A percentile compares a stretch with the other conserved stretches of the same genome.
Evolutionary conservation across 2,329 filamentous ascomycete genomes (phyloP).

Genomic region (Graphilbum sp.): DNA sequence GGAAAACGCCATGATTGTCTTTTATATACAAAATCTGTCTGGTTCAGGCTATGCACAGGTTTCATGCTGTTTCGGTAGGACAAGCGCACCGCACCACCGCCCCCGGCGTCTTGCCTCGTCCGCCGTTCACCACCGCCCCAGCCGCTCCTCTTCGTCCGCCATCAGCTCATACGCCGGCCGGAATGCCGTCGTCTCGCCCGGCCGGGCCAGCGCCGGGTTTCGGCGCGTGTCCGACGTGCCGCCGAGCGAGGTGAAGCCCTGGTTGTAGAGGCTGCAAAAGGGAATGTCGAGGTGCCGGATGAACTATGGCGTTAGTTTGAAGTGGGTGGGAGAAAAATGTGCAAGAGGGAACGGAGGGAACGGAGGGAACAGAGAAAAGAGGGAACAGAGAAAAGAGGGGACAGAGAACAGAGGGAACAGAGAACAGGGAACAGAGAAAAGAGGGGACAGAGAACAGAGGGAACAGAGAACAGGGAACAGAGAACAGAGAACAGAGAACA

Average conservation of each 20-base stretch:
- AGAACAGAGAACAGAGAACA: background rate
- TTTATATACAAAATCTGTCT: no score
- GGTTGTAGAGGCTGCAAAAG: slow-evolving; percentile 79
- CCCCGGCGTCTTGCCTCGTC: no score
- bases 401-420: no score
- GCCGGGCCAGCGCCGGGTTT: slow-evolving; percentile 54
- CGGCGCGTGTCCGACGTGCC: slow-evolving; percentile 78
- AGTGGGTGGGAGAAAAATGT: no score
- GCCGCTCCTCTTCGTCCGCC: slow-evolving; percentile 60
- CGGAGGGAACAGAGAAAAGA: no score
- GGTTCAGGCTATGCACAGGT: no score
- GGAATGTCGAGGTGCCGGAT: slow-evolving; percentile 62
- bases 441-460: background rate
- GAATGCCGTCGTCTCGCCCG: slow-evolving; percentile 26
- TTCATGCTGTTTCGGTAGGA: no score
- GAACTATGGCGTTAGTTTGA: slow-evolving; percentile 34
- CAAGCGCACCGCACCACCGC: no score
- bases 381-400: no score
- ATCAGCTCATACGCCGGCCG: slow-evolving; percentile 60
- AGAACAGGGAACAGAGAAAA: no score
- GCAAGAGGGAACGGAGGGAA: background rate
- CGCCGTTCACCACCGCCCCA: slow-evolving; percentile 34
- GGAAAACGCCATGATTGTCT: no score
- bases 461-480: background rate
- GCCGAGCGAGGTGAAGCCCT: slow-evolving; percentile 52